phyloP scores from a whole-genome alignment of 139 green algal genomes.

The Chlamydomonas sp. region DNA sequence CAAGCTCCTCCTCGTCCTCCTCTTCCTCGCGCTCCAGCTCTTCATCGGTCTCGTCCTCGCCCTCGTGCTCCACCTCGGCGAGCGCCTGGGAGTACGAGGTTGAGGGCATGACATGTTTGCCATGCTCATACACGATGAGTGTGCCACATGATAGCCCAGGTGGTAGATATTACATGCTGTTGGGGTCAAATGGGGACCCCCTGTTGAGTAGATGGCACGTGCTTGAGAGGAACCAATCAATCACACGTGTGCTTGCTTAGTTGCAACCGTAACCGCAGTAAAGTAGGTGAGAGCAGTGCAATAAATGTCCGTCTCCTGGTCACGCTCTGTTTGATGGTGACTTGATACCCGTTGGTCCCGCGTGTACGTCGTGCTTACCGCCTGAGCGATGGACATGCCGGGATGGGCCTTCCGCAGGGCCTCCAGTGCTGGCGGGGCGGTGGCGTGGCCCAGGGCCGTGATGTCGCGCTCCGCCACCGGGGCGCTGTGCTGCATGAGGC shows the following conservation, averaged over 20 bases:
- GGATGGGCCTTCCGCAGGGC: slow-evolving; percentile 7
- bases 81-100: background rate
- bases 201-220: no score
- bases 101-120: no score
- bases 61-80: slow-evolving; percentile 7
- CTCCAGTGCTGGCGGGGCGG: slow-evolving; percentile 9
- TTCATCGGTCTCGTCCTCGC: background rate
- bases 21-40: background rate
- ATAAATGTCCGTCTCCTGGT: background rate
- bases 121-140: no score
- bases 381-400: slow-evolving; percentile 21
- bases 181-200: no score
- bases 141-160: background rate
- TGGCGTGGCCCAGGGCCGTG: slow-evolving; percentile 3
- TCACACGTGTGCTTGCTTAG: no score
- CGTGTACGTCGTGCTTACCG: background rate
- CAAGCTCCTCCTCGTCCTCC: background rate
- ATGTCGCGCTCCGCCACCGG: background rate
- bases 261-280: no score
- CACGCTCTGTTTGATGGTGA: no score
- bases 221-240: no score
- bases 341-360: no score
- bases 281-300: background rate
- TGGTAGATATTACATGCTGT: no score
- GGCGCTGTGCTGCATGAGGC: background rate